Evolutionary conservation across 169 alveolate genomes (phyloP), one percentile per base, ranked within the genome.

Genomic region (Ichthyophthirius multifiliis): DNA sequence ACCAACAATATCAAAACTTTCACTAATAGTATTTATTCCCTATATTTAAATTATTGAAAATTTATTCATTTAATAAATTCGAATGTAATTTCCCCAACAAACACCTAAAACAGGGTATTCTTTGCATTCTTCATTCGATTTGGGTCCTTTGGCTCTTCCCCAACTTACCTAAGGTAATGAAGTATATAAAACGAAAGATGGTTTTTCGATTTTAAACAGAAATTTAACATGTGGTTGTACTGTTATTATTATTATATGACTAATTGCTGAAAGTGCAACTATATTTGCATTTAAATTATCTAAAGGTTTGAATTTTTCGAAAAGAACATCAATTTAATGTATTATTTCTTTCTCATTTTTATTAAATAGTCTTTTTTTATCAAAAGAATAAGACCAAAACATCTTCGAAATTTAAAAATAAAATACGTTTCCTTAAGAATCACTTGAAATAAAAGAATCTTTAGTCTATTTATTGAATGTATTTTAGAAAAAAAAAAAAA

Each of bases 1-100:
- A 3, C 71, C 71, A 15, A 55, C 71, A 27, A 55, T 55, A 55
- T 55, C 71, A 55, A 55, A 55, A 3, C 71, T 39, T 55, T 55
- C 71, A 27, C 71, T 55, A 3, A 55, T 55, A 27, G 31, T 39
- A 55, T 55, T 55, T 27, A 27, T 12, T 55, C 31, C 2, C 23
- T 34, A 20, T 1, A 55, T 27, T 55, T 55, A 39, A 34, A 55
- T 55, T 5, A 55, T 9, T 3, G 34, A 13, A 34, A 55, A 27
- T 55, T 55, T 55, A 18, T 55, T 55, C 71, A 55, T 55, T 27
- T 55, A 55, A 7, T 55, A 55, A 7, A 55, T n/a, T 23, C 31
- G 31, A 4, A 55, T 6, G 5, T 27, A 10, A 10, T 34, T 34
- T 27, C 71, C 71, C 71, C 71, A 55, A 5, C 71, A 34, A 10